Evolutionary conservation across 768 basidiomycete species (phyloP), one percentile per base, ranked within the genome.

Genomic region (Serpula lacrymans): DNA sequence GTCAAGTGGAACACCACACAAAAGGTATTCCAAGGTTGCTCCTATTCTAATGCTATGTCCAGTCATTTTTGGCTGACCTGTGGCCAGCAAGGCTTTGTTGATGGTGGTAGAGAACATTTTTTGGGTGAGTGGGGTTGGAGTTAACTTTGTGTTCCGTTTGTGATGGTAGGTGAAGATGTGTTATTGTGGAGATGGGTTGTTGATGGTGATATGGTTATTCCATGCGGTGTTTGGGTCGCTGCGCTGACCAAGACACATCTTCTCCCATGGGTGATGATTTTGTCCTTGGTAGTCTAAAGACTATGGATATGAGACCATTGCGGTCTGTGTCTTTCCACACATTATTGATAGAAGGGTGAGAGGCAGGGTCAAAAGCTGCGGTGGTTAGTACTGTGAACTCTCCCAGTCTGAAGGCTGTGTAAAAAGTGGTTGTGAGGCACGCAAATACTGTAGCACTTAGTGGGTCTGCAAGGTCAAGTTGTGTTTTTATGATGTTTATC

Each of bases 91-190:
- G n/a, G n/a, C n/a, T n/a, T n/a, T n/a, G n/a, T n/a, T n/a, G n/a
- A n/a, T n/a, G n/a, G n/a, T n/a, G n/a, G n/a, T n/a, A n/a, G n/a
- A n/a, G n/a, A n/a, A n/a, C n/a, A n/a, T n/a, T n/a, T n/a, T n/a
- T n/a, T n/a, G n/a, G n/a, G n/a, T n/a, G n/a, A n/a, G n/a, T n/a
- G n/a, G n/a, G n/a, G n/a, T n/a, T n/a, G n/a, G n/a, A n/a, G n/a
- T n/a, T n/a, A n/a, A n/a, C n/a, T n/a, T n/a, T n/a, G n/a, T n/a
- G n/a, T n/a, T n/a, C n/a, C n/a, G n/a, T n/a, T n/a, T n/a, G 35
- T 47, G 27, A 3, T 22, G 27, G 43, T 62, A 67, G 0, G 63
- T 21, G 38, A 70, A 70, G 0, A 70, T 55, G 13, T 50, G 63
- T 3, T 25, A 34, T 3, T 50, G 14, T 0, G 25, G 38, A 3